These are phyloP conservation scores for Cryptomeria japonica DNA, from an alignment of 75 land plant genomes.

Conservation along the genomic window DNA sequence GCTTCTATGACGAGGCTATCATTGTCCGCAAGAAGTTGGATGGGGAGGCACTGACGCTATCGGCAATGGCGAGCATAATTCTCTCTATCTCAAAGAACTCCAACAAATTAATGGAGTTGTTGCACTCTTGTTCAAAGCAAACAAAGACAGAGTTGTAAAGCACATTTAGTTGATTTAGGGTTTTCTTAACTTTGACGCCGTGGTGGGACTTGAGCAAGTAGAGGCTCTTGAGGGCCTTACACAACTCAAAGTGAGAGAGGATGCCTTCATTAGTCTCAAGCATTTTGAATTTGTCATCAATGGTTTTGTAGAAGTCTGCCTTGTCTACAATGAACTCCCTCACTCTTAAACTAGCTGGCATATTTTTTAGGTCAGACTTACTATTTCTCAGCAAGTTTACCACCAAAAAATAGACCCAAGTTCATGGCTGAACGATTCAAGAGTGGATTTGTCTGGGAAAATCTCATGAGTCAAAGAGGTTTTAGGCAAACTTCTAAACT, in stretches of 20 bases:
- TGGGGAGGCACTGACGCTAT: slow-evolving; percentile 61
- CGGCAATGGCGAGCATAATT: slow-evolving; percentile 73
- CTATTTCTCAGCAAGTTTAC: too few species aligned
- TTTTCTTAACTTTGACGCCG: slow-evolving; percentile 44
- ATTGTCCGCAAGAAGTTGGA: slow-evolving; percentile 66
- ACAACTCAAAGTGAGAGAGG: slow-evolving; percentile 64
- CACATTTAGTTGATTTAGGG: slow-evolving; percentile 54
- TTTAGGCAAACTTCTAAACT: too few species aligned
- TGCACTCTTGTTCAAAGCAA: slow-evolving; percentile 56
- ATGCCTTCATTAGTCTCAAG: slow-evolving; percentile 70
- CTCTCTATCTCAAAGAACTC: slow-evolving; percentile 67
- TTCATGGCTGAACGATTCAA: too few species aligned
- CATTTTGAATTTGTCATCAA: too few species aligned
- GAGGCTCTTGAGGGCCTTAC: slow-evolving; percentile 61
- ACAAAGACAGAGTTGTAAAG: slow-evolving; percentile 75
- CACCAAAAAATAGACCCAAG: too few species aligned
- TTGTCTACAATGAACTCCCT: too few species aligned
- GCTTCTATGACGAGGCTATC: slow-evolving; percentile 55
- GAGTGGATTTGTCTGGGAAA: too few species aligned
- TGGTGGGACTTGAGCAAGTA: slow-evolving; percentile 56
- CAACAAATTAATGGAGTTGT: slow-evolving; percentile 48
- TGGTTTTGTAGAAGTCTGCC: too few species aligned
- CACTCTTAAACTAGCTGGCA: too few species aligned
- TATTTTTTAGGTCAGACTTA: too few species aligned
- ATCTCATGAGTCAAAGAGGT: too few species aligned